These are phyloP conservation scores for Termitomyces sp. DNA, from an alignment of 1,284 basidiomycete genomes.

Conservation along the genomic window DNA sequence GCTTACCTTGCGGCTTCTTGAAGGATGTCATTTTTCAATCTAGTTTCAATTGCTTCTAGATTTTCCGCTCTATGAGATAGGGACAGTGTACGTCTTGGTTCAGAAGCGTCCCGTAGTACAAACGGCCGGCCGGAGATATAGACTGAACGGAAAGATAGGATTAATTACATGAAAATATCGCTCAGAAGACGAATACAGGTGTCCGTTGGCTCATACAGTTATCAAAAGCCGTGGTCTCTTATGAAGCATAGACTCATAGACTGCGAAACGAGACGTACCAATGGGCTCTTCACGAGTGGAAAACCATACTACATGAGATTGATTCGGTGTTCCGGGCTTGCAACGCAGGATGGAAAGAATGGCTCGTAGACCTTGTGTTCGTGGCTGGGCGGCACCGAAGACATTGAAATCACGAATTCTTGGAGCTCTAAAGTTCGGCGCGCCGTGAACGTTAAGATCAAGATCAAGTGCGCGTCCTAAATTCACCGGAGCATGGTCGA, in stretches of 20 bases:
- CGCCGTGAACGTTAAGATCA: slow-evolving; percentile 90
- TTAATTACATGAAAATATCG: slow-evolving; percentile 4
- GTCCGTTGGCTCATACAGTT: neutral
- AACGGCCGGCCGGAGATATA: slow-evolving; percentile 95
- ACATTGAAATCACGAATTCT: slow-evolving; percentile 77
- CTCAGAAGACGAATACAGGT: neutral
- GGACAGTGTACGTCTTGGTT: slow-evolving; percentile 77
- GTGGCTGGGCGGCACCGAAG: slow-evolving; percentile 93
- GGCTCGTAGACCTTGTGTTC: slow-evolving; percentile 87
- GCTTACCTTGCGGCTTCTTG: slow-evolving; percentile 74
- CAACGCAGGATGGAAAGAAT: slow-evolving; percentile 87
- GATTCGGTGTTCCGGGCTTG: slow-evolving; percentile 56
- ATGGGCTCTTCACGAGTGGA: slow-evolving; percentile 82
- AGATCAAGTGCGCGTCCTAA: slow-evolving; percentile 83
- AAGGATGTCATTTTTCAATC: slow-evolving; percentile 92
- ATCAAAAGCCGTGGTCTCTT: neutral
- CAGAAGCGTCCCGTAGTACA: slow-evolving; percentile 89
- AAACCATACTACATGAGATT: slow-evolving; percentile 78
- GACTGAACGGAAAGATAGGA: slow-evolving; percentile 38
- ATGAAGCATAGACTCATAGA: neutral
- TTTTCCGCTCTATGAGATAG: slow-evolving; percentile 93
- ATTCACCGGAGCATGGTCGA: neutral
- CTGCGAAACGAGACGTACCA: slow-evolving; percentile 37
- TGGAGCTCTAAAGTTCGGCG: slow-evolving; percentile 91
- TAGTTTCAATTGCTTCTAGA: slow-evolving; percentile 90